Evolutionary conservation across 2,329 filamentous ascomycete genomes (phyloP), one percentile per base, ranked within the genome.

Genomic region (Chrysoporthe puriensis): DNA sequence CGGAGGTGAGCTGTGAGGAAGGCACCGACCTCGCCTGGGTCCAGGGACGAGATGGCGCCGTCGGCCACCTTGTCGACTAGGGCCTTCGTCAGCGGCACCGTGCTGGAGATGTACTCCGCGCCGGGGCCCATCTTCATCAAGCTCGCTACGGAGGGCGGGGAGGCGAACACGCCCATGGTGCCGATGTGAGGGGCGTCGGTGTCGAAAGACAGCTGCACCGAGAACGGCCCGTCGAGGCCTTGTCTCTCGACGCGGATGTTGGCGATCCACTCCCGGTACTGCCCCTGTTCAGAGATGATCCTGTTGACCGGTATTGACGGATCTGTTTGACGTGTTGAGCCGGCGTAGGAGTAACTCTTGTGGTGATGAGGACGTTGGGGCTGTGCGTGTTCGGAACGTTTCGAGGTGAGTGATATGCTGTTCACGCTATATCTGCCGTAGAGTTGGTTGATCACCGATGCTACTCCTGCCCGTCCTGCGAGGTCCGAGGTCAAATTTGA

Each of bases 201-300:
- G 0, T 89, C 91, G 1, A 93, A 75, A 77, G 94, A 94, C 68
- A 94, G 80, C 74, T 90, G 86, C 26, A 95, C 80, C 0, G 82
- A 83, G 73, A 90, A 92, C 0, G 89, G 87, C 1, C 84, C 85
- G 13, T 84, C 81, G 9, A 91, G 77, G 2, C 87, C 86, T 67
- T 86, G 84, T 70, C 88, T 90, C 64, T 83, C 81, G 32, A 89
- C 86, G 18, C 82, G 80, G 57, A 94, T 83, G 73, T 91, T 92
- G 71, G 87, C 88, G 34, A 89, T 83, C 86, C 91, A 95, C 72
- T 94, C 85, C 6, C 81, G 82, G 73, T 88, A 88, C 11, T 74
- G 74, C 57, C 77, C 77, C 14, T 81, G 72, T 2, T 76, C 74
- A 46, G 84, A 76, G 7, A 84, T 73, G 34, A 73, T 73, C 6